Evolutionary conservation across 1,284 basidiomycete species (phyloP).

Genomic region (Cutaneotrichosporon sp.): DNA sequence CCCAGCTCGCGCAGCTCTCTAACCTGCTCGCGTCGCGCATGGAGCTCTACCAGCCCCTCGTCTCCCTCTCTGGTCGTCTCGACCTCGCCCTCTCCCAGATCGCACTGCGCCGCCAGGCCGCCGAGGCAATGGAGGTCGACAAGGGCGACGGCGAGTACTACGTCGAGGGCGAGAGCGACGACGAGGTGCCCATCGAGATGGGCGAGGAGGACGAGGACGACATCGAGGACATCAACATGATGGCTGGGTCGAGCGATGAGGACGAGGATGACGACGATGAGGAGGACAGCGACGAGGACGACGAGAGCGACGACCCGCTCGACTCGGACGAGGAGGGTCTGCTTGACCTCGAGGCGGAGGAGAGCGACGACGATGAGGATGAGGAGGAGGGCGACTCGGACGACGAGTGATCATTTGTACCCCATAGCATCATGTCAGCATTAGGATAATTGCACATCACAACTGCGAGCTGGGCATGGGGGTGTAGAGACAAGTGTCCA

Average conservation of each 20-base stretch:
- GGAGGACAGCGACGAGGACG: conserved; percentile 56
- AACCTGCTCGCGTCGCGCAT: conserved; percentile 78
- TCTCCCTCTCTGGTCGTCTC: conserved; percentile 82
- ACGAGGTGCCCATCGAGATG: conserved; percentile 63
- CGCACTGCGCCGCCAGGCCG: conserved; percentile 63
- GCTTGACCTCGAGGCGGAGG: conserved; percentile 62
- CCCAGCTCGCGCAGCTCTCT: conserved; percentile 77
- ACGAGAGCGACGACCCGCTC: conserved; percentile 52
- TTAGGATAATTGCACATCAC: conserved; percentile 5
- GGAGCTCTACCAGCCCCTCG: conserved; percentile 77
- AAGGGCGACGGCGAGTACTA: conserved; percentile 54
- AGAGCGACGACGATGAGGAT: conserved; percentile 63
- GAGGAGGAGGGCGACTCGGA: conserved; percentile 62
- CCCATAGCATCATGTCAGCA: conserved; percentile 13
- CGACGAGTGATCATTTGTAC: conserved; percentile 10
- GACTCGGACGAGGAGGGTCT: conserved; percentile 64
- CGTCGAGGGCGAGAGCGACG: conserved; percentile 53
- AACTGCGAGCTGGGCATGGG: not conserved
- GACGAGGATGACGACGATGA: conserved; percentile 37
- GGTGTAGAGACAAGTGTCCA: not conserved
- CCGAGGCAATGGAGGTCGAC: conserved; percentile 36
- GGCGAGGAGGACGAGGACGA: conserved; percentile 65
- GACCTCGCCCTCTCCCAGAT: conserved; percentile 95
- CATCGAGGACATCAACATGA: conserved; percentile 63
- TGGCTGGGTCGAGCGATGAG: conserved; percentile 58